phyloP scores from a whole-genome alignment of 306 rosid species.

The Lathyrus oleraceus region DNA sequence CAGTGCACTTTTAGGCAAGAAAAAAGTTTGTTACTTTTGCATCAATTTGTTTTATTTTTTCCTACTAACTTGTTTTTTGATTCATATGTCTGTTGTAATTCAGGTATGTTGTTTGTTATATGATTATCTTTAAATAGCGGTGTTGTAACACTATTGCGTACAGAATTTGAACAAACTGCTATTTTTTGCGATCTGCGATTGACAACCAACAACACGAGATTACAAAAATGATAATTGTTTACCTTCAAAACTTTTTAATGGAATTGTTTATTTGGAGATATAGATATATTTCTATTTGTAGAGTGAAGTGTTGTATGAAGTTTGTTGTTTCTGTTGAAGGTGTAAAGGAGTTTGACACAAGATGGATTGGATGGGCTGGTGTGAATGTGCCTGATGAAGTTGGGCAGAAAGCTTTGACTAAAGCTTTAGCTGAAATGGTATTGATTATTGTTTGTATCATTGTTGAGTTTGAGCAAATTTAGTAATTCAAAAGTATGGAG shows the following conservation, averaged over 20 bases:
- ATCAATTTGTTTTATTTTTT: constrained; percentile 11
- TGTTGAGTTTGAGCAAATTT: constrained; percentile 29
- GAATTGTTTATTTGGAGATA: background rate
- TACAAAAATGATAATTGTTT: constrained; percentile 12
- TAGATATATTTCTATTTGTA: constrained; percentile 11
- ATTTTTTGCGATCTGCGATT: background rate
- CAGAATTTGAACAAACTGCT: background rate
- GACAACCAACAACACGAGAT: background rate
- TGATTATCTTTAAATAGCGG: background rate
- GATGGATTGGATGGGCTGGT: constrained; percentile 99
- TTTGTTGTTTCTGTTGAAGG: constrained; percentile 61
- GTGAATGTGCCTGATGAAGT: constrained; percentile 83
- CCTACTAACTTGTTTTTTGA: constrained; percentile 12
- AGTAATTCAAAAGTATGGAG: constrained; percentile 11
- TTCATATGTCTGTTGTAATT: constrained; percentile 18
- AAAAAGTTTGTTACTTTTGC: constrained; percentile 33
- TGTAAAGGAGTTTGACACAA: constrained; percentile 87
- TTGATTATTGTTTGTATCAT: constrained; percentile 22
- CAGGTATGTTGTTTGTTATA: background rate
- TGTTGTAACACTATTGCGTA: background rate
- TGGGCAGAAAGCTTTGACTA: constrained; percentile 71
- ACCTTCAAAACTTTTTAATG: constrained; percentile 8
- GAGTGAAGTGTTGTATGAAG: constrained; percentile 35
- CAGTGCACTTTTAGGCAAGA: constrained; percentile 92
- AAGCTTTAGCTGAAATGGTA: constrained; percentile 96